These are phyloP conservation scores for Elsinoe necatrix DNA, from an alignment of 2,329 filamentous ascomycete genomes.

Conservation along the genomic window DNA sequence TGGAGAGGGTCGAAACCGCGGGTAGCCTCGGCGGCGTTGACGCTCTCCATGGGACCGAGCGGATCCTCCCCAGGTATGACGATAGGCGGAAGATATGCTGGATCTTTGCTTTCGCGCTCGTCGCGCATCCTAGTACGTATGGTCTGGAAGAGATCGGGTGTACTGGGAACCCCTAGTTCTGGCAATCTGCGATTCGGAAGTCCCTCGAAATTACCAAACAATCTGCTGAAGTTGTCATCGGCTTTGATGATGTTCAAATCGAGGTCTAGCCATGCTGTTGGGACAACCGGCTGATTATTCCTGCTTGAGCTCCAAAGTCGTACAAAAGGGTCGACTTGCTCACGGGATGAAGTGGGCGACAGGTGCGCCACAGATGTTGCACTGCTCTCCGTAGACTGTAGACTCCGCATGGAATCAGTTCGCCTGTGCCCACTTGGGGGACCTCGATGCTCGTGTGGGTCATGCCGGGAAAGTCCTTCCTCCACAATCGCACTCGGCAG, in stretches of 20 bases:
- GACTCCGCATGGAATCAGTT: slow-evolving; percentile 28
- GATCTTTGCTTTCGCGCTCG: slow-evolving; percentile 41
- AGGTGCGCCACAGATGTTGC: background rate
- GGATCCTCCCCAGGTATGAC: slow-evolving; percentile 36
- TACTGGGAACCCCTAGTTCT: slow-evolving; percentile 36
- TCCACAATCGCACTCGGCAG: background rate
- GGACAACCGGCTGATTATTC: slow-evolving; percentile 17
- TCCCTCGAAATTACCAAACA: slow-evolving; percentile 34
- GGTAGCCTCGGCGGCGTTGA: slow-evolving; percentile 38
- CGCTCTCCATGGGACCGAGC: slow-evolving; percentile 33
- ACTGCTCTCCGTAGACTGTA: slow-evolving; percentile 21
- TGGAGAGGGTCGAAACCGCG: slow-evolving; percentile 36
- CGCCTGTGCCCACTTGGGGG: slow-evolving; percentile 24
- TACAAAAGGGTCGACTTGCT: background rate
- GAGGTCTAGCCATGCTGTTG: slow-evolving; percentile 39
- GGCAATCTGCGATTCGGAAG: slow-evolving; percentile 33
- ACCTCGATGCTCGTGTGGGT: slow-evolving; percentile 14
- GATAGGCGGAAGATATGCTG: slow-evolving; percentile 44
- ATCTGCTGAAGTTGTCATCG: slow-evolving; percentile 37
- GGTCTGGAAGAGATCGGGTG: slow-evolving; percentile 36
- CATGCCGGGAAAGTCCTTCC: background rate
- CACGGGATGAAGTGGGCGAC: slow-evolving; percentile 3
- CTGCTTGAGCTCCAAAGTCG: background rate
- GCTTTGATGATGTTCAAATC: slow-evolving; percentile 41
- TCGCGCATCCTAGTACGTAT: slow-evolving; percentile 39